Evolutionary conservation across 106 monocot species (phyloP).

Genomic region (Posidonia australis): DNA sequence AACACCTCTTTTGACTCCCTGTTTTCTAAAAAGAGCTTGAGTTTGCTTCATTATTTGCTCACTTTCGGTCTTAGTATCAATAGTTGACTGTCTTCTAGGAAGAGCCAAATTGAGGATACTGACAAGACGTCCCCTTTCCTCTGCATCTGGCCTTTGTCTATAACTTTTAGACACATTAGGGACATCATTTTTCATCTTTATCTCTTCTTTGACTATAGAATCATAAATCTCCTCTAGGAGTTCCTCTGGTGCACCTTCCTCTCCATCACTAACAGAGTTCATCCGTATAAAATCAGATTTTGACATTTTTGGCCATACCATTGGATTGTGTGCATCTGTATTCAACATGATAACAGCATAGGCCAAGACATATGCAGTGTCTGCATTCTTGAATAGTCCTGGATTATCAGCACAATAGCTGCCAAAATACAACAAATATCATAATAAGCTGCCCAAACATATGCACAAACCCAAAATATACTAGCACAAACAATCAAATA

Average conservation of each 20-base stretch:
- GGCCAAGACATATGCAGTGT: constrained; percentile 92
- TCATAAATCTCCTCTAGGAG: constrained; percentile 93
- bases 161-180: constrained; percentile 28
- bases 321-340: constrained; percentile 96
- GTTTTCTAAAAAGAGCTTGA: constrained; percentile 73
- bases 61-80: constrained; percentile 74
- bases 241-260: constrained; percentile 73
- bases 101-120: constrained; percentile 89
- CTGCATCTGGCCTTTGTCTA: constrained; percentile 43
- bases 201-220: constrained; percentile 83
- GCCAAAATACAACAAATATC: constrained; percentile 21
- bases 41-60: constrained; percentile 70
- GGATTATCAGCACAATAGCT: constrained; percentile 97
- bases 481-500: neutral
- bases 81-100: constrained; percentile 50
- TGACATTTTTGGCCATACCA: constrained; percentile 98
- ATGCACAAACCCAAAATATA: neutral
- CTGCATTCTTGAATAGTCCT: constrained; percentile 83
- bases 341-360: constrained; percentile 98
- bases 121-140: constrained; percentile 67
- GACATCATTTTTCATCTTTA: constrained; percentile 74
- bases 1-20: constrained; percentile 73
- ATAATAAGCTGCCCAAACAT: neutral
- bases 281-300: constrained; percentile 85
- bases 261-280: constrained; percentile 62